phyloP scores from a whole-genome alignment of 192 early-diverging fungal genomes.

The Coemansia sp. region DNA sequence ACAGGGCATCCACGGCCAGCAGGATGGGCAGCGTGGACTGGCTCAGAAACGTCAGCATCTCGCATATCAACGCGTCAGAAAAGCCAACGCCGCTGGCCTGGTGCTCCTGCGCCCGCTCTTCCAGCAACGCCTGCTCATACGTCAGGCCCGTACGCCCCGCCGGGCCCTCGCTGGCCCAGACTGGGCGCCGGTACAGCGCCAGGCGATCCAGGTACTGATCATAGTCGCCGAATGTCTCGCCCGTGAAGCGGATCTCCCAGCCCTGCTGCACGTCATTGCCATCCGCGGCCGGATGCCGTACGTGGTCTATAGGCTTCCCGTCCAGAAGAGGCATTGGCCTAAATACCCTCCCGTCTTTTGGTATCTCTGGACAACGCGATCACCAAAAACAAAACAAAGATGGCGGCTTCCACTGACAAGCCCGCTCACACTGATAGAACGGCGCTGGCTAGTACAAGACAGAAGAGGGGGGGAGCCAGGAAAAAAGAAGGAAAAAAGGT shows the following conservation, averaged over 20 bases:
- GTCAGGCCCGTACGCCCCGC: conserved; percentile 71
- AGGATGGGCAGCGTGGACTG: conserved; percentile 31
- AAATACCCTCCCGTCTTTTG: too few relatives aligned
- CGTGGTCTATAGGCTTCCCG: conserved; percentile 11
- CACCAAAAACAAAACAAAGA: conserved; percentile 1
- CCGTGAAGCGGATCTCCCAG: conserved; percentile 39
- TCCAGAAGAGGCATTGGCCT: conserved; percentile 41
- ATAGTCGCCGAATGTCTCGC: conserved; percentile 41
- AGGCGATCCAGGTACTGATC: conserved; percentile 67
- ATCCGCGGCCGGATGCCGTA: neutral
- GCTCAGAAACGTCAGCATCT: conserved; percentile 42
- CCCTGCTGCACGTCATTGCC: conserved; percentile 6
- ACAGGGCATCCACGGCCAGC: conserved; percentile 30
- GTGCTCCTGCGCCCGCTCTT: conserved; percentile 62
- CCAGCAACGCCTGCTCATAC: conserved; percentile 72
- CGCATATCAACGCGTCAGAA: conserved; percentile 53
- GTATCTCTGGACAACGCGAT: too few relatives aligned
- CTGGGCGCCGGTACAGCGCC: conserved; percentile 59
- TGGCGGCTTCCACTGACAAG: too few relatives aligned
- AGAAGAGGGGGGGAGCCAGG: neutral
- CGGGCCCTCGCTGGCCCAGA: conserved; percentile 74
- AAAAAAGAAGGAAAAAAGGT: conserved; percentile 1
- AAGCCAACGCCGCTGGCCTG: conserved; percentile 68
- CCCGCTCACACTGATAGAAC: too few relatives aligned
- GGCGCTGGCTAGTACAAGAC: neutral